Base-by-base conservation (phyloP, 257 asterid genomes). In the Solanum habrochaites region DNA sequence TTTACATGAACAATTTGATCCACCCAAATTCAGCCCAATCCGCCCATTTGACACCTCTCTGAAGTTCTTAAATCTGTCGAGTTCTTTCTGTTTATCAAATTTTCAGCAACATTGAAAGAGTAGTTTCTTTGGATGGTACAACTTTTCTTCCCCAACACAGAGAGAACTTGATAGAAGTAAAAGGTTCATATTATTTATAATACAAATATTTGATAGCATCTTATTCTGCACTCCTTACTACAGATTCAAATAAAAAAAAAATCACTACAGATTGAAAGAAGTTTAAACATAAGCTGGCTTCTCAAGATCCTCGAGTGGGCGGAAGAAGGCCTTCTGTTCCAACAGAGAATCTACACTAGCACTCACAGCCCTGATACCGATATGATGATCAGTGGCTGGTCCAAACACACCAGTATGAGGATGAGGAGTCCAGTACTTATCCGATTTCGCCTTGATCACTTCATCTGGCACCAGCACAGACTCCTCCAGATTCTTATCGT, bases 341-440 rank as follows among this genome's bases (percentile, higher is more conserved):
- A 95, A 88, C 82, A 92, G 96, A 5, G 98, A 95, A 10, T 62
- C 92, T 21, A 52, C 89, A 56, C 75, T 21, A 47, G 86, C 86
- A 43, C 82, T 86, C 8, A 31, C 83, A 23, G 85, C 47, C 37
- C 72, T 16, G 58, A 23, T 21, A 14, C 31, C 88, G n/a, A 70
- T 70, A 70, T 16, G 75, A 31, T 92, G 93, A 52, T 93, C 95
- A 3, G 87, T 83, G 45, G 91, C 89, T 7, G 99, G 99, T 67
- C 98, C 95, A 83, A 97, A 97, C 85, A 96, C 98, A n/a, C 98
- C 97, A 0, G 99, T 96, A 73, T 91, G 88, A 77, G 98, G 99
- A 87, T 96, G 97, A 8, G 99, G 99, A 74, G 88, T 91, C 99
- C 99, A 97, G 90, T 93, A 95, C 31, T 90, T 66, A 7, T 91